Evolutionary conservation across 140 eudicot species (phyloP), one percentile per base, ranked within the genome.

Genomic region (Anethum foeniculum): DNA sequence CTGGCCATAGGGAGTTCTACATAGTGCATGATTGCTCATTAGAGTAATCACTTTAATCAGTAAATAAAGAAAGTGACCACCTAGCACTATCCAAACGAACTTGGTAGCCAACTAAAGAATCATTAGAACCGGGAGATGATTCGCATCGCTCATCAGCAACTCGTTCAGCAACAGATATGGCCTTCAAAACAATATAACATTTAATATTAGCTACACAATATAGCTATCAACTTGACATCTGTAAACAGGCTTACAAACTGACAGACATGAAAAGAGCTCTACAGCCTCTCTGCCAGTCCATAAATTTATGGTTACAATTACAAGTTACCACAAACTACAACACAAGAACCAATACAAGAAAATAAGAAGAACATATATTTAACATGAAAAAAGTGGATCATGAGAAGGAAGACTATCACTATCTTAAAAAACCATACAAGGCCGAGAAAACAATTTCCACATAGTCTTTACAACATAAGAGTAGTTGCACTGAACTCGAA

Each of bases 41-140:
- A 71, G 27, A 36, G 23, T 38, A 32, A 34, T 36, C 76, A 38
- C 51, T 25, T 10, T 6, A 5, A 47, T 12, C 1, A 47, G 69
- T 49, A 27, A 72, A 36, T 65, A 71, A 77, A 67, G 32, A 60
- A 46, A 25, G 78, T 76, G 81, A 81, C 85, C 86, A 94, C 99
- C 97, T 90, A 68, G 99, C 99, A 88, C 97, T 95, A 85, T 95
- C 99, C 79, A 95, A 92, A 75, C 97, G 99, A 78, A 95, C 99
- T 89, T 95, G 99, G 87, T 95, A 95, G 85, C 99, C 99, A 87
- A 95, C 97, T 88, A 95, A 86, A 82, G 99, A 95, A 87, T 90
- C 96, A 83, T 85, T 83, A 80, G 96, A 88, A 81, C 99, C 99
- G 9, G 99, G 99, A 71, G 89, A 87, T 34, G 99, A 86, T 80